Percentiles rank a stretch among this genome's conserved stretches.
phyloP scores from a whole-genome alignment of 371 early-diverging fungal species.

The Zychaea mexicana region DNA sequence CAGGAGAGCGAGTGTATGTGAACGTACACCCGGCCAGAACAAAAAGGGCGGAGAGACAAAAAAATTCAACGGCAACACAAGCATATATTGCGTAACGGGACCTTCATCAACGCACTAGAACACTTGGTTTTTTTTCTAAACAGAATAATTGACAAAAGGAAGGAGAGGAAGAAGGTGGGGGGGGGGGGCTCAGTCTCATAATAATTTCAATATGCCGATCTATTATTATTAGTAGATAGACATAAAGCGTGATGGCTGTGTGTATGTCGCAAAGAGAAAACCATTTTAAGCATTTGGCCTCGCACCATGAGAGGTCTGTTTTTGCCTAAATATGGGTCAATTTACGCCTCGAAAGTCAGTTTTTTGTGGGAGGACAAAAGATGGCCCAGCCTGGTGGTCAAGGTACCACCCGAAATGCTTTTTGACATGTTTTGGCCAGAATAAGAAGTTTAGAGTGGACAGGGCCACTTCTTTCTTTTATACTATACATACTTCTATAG shows the following conservation, averaged over 20 bases:
- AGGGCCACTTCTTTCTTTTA: neutral
- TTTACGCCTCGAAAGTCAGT: neutral
- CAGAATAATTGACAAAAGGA: neutral
- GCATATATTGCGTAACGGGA: constrained; percentile 4
- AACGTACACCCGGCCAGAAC: no score
- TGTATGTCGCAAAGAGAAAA: no score
- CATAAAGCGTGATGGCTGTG: no score
- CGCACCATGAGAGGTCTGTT: neutral
- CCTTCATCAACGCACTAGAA: no score
- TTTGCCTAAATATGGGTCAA: neutral
- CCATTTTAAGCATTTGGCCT: neutral
- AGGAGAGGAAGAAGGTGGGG: neutral
- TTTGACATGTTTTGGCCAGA: neutral
- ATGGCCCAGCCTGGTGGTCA: no score
- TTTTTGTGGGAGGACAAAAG: neutral
- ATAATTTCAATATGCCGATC: neutral
- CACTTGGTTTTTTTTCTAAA: neutral
- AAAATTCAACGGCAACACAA: neutral
- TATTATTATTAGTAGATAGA: neutral
- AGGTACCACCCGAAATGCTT: no score
- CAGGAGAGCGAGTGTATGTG: no score
- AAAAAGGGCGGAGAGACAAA: neutral
- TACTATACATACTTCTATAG: neutral
- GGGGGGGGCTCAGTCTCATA: no score
- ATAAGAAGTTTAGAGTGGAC: neutral